phyloP scores from a whole-genome alignment of 2,329 filamentous ascomycete genomes.

The Calonectria naviculata region DNA sequence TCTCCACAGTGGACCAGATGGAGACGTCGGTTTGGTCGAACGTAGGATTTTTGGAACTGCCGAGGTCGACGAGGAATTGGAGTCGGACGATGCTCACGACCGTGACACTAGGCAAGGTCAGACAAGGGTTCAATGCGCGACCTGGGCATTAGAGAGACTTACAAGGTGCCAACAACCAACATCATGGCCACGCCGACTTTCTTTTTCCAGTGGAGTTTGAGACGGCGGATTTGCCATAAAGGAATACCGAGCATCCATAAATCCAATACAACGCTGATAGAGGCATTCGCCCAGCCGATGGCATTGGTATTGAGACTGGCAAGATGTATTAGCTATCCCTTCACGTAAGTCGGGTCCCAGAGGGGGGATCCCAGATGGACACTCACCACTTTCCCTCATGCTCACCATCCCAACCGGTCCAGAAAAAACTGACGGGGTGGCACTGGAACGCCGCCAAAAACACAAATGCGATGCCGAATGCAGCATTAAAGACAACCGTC shows the following conservation, averaged over 20 bases:
- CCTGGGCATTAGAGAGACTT: slow-evolving; percentile 21
- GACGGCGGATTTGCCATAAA: slow-evolving; percentile 49
- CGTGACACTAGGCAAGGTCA: slow-evolving; percentile 29
- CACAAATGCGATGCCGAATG: slow-evolving; percentile 51
- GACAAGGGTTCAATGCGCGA: not conserved
- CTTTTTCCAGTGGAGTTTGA: slow-evolving; percentile 55
- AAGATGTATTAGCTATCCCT: not conserved
- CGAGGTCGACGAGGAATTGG: slow-evolving; percentile 38
- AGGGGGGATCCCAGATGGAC: too few relatives aligned
- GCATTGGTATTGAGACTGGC: slow-evolving; percentile 57
- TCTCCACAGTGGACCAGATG: slow-evolving; percentile 45
- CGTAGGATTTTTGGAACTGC: slow-evolving; percentile 32
- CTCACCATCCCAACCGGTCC: slow-evolving; percentile 62
- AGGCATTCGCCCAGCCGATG: slow-evolving; percentile 59
- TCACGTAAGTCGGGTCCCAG: too few relatives aligned
- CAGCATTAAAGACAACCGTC: slow-evolving; percentile 48
- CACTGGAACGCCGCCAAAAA: slow-evolving; percentile 58
- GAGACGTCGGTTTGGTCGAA: slow-evolving; percentile 39
- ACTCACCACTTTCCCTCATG: slow-evolving; percentile 45
- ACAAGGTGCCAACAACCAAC: slow-evolving; percentile 56
- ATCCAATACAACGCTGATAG: slow-evolving; percentile 59
- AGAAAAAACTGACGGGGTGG: slow-evolving; percentile 58
- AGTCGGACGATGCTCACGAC: slow-evolving; percentile 44
- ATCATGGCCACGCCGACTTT: slow-evolving; percentile 56
- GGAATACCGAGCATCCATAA: slow-evolving; percentile 60